Percentiles rank a stretch among this genome's conserved stretches.
Conservation (phyloP, 1,284 basidiomycete species). For the Rhodotorula mucilaginosa region DNA sequence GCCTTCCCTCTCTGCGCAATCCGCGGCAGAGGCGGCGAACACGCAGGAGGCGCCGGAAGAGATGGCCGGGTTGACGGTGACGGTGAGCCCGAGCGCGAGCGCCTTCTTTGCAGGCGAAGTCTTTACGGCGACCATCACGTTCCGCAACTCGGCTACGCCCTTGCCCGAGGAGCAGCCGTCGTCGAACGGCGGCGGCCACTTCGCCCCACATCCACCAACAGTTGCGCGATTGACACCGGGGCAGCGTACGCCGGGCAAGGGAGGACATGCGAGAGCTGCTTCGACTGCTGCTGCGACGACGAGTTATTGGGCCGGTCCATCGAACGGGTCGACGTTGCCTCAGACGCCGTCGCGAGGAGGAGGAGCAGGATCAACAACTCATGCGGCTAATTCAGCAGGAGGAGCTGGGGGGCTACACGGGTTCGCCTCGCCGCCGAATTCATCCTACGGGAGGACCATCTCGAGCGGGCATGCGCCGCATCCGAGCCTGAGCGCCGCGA, state of each 20-base stretch:
- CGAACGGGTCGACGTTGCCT: neutral
- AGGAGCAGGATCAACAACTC: neutral
- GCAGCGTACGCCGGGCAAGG: neutral
- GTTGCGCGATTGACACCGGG: constrained; percentile 46
- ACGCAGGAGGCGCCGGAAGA: neutral
- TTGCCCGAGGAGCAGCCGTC: neutral
- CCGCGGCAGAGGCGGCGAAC: neutral
- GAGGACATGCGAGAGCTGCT: constrained; percentile 64
- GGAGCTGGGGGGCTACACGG: constrained; percentile 49
- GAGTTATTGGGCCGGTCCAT: neutral
- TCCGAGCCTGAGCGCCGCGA: constrained; percentile 10
- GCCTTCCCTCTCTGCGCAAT: neutral
- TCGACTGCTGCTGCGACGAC: constrained; percentile 67
- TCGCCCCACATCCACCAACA: constrained; percentile 49
- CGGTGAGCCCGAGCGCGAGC: constrained; percentile 69
- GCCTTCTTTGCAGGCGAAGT: constrained; percentile 90
- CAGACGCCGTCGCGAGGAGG: neutral
- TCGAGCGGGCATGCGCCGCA: constrained; percentile 1
- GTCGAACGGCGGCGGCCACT: neutral
- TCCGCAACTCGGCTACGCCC: constrained; percentile 66
- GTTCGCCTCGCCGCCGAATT: constrained; percentile 51
- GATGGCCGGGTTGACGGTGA: constrained; percentile 48
- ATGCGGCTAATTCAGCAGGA: neutral
- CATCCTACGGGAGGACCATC: constrained; percentile 1
- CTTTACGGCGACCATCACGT: constrained; percentile 78